Evolutionary conservation across 2,329 filamentous ascomycete species (phyloP), one percentile per base, ranked within the genome.

Genomic region (Alternaria triticimaculans): DNA sequence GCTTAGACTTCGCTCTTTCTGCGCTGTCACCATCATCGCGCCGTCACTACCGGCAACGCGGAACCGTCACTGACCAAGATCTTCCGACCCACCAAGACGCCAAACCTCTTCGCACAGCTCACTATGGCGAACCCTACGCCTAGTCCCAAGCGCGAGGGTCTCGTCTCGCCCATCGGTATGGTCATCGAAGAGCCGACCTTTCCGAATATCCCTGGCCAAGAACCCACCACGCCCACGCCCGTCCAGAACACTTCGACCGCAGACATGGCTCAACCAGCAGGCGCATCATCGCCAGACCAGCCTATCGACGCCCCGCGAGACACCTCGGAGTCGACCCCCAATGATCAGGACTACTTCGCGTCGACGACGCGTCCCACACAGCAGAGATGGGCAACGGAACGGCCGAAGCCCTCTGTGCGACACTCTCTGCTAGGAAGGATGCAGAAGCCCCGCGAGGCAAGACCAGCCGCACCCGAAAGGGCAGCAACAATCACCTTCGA

Each of bases 401-500:
- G 71, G 20, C 76, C 77, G 12, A 73, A 70, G 37, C 68, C 74
- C 5, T 70, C 64, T 6, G 64, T 65, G 3, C 72, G 69, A 54
- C 60, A 67, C 18, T 74, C 72, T 2, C 58, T 74, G 6, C 62
- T 78, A 4, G 70, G 66, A 15, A 68, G 65, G 37, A 67, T 66
- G 33, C 68, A 70, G 26, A 69, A 20, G 48, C 51, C 20, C 62
- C 68, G 41, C 59, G 45, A 54, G 37, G 68, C 23, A 64, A 66
- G 55, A 55, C 68, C 2, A 53, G 37, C 61, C 9, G 67, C 69
- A 21, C 56, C 72, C 14, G 58, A 67, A 6, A 67, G 72, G 21
- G 65, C 66, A 15, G 66, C 70, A 4, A 78, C 76, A 5, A 61
- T 79, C 37, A 72, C 65, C 2, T 79, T 79, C 56, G 73, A 78